Evolutionary conservation across 495 filamentous ascomycete genomes (phyloP).

Genomic region (Lophiotrema nucula): DNA sequence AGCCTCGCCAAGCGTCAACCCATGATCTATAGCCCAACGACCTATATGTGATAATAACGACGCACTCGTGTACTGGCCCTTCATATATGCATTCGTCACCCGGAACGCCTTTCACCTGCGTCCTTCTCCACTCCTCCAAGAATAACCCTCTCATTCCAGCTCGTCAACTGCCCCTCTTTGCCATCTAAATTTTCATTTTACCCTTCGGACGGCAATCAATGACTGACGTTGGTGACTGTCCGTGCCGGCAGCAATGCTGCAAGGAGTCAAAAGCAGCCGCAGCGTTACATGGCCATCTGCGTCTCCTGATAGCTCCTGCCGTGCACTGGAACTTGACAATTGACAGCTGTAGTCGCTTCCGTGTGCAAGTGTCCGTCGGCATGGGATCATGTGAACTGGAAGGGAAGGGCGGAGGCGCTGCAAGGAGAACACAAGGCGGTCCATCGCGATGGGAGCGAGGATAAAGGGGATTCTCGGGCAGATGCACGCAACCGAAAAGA

Average conservation of each 20-base stretch:
- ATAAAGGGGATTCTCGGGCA: conserved; percentile 19
- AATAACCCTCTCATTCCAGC: conserved; percentile 3
- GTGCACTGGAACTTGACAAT: too few species aligned
- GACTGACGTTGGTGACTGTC: not conserved
- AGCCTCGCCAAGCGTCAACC: conserved; percentile 8
- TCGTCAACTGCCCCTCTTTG: not conserved
- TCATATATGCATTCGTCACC: too few species aligned
- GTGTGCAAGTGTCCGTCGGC: too few species aligned
- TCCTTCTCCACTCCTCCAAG: conserved; percentile 6
- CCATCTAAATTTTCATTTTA: conserved; percentile 24
- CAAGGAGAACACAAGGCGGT: not conserved
- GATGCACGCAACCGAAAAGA: conserved; percentile 8
- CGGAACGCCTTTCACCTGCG: not conserved
- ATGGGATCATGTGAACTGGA: too few species aligned
- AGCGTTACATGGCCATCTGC: conserved; percentile 26
- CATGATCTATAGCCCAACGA: conserved; percentile 18
- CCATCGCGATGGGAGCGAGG: conserved; percentile 16
- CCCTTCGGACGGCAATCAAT: conserved; percentile 21
- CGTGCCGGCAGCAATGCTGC: conserved; percentile 2
- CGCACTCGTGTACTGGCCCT: not conserved
- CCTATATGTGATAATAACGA: conserved; percentile 33
- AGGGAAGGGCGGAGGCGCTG: too few species aligned
- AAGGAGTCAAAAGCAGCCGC: conserved; percentile 28
- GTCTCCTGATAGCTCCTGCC: conserved; percentile 6
- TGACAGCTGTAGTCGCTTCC: too few species aligned